Percentiles rank a stretch among this genome's conserved stretches.
phyloP scores from a whole-genome alignment of 1,284 basidiomycete genomes.

The Cryptococcus amylolentus region DNA sequence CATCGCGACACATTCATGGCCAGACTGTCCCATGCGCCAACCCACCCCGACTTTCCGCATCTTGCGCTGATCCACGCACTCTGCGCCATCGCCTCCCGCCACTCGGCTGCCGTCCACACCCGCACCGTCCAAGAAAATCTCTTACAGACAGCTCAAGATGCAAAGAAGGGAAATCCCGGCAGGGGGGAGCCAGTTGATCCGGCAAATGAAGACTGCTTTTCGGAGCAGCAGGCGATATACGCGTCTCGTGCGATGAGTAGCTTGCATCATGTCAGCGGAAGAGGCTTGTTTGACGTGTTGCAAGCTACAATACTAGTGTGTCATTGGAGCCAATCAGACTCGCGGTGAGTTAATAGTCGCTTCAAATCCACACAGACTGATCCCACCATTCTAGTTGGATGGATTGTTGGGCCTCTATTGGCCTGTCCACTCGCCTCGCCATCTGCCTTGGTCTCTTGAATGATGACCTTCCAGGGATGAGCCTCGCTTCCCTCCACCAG shows the following conservation, averaged over 20 bases:
- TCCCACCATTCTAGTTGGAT: constrained; percentile 26
- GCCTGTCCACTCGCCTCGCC: constrained; percentile 18
- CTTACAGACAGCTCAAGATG: constrained; percentile 9
- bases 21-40: constrained; percentile 47
- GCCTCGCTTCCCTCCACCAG: constrained; percentile 2
- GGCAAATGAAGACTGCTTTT: constrained; percentile 20
- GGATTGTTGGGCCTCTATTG: constrained; percentile 35
- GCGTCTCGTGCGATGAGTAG: constrained; percentile 13
- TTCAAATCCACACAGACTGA: background rate
- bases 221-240: constrained; percentile 26
- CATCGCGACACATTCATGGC: constrained; percentile 41
- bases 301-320: constrained; percentile 26
- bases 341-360: constrained; percentile 1
- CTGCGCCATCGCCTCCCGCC: constrained; percentile 42
- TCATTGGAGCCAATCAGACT: constrained; percentile 25
- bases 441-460: constrained; percentile 34
- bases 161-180: constrained; percentile 3
- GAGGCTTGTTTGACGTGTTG: constrained; percentile 26
- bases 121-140: constrained; percentile 19
- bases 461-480: constrained; percentile 2
- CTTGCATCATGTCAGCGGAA: constrained; percentile 15
- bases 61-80: constrained; percentile 49
- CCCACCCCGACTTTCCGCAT: constrained; percentile 48
- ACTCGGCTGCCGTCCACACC: constrained; percentile 31
- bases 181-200: constrained; percentile 15